These are phyloP conservation scores for Pleomassaria siparia DNA, from an alignment of 2,329 filamentous ascomycete species.

Conservation along the genomic window DNA sequence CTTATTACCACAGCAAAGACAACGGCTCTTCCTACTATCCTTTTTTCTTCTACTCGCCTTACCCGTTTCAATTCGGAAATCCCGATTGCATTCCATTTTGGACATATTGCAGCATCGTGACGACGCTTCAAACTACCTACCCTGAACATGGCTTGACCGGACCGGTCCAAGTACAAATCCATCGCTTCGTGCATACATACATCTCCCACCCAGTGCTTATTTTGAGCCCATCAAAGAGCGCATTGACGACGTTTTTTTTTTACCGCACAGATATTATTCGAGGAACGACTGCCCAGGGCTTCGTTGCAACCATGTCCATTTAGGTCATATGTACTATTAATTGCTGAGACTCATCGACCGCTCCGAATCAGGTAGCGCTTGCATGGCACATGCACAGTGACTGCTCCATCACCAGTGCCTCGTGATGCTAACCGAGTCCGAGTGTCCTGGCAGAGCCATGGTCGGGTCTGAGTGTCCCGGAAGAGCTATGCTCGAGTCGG, in stretches of 20 bases:
- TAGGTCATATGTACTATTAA: too few species aligned
- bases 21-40: background rate
- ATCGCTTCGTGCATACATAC: background rate
- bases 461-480: too few species aligned
- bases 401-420: too few species aligned
- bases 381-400: background rate
- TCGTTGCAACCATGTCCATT: background rate
- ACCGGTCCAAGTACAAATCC: background rate
- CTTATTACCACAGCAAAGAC: too few species aligned
- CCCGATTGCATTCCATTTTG: background rate
- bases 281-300: conserved; percentile 8
- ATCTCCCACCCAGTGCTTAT: background rate
- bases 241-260: conserved; percentile 4
- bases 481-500: too few species aligned
- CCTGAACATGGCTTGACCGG: too few species aligned
- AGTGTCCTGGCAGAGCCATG: too few species aligned
- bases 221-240: background rate
- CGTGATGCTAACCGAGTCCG: too few species aligned
- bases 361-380: background rate
- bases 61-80: background rate
- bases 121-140: too few species aligned
- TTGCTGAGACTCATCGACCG: background rate
- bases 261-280: background rate
- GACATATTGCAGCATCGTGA: background rate
- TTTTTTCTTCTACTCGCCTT: conserved; percentile 1